A percentile compares a stretch with the other conserved stretches of the same genome.
phyloP scores from a whole-genome alignment of 805 yeast species.

The Teunomyces stri region DNA sequence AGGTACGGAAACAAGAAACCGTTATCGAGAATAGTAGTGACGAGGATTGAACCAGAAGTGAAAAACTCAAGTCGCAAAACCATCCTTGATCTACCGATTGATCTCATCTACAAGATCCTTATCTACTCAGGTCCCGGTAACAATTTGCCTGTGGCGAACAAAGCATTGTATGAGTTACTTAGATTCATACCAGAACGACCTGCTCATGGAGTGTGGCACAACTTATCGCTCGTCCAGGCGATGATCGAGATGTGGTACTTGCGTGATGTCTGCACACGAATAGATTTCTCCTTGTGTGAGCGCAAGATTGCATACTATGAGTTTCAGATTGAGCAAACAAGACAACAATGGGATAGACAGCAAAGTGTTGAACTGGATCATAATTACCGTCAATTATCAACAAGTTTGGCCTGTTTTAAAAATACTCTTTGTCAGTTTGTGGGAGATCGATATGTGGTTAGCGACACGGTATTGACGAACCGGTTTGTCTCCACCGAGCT shows the following conservation, averaged over 20 bases:
- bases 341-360: neutral
- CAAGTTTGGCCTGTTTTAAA: neutral
- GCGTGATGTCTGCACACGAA: conserved; percentile 17
- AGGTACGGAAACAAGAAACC: conserved; percentile 5
- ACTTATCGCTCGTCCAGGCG: conserved; percentile 17
- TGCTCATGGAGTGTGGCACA: conserved; percentile 19
- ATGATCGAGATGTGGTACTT: conserved; percentile 21
- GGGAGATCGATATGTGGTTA: conserved; percentile 1
- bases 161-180: conserved; percentile 18
- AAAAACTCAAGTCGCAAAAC: neutral
- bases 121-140: conserved; percentile 32
- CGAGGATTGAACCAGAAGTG: neutral
- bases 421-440: neutral
- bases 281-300: conserved; percentile 12
- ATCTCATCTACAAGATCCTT: conserved; percentile 40
- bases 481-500: conserved; percentile 13
- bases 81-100: conserved; percentile 35
- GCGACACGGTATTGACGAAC: conserved; percentile 5
- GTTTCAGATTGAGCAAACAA: neutral
- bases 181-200: conserved; percentile 21
- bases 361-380: neutral
- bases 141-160: conserved; percentile 30
- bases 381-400: neutral
- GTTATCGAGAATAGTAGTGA: neutral
- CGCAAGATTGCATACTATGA: conserved; percentile 14